Evolutionary conservation across 225 moss, liverwort and hornwort species (phyloP).

Genomic region (Polytrichum commune): DNA sequence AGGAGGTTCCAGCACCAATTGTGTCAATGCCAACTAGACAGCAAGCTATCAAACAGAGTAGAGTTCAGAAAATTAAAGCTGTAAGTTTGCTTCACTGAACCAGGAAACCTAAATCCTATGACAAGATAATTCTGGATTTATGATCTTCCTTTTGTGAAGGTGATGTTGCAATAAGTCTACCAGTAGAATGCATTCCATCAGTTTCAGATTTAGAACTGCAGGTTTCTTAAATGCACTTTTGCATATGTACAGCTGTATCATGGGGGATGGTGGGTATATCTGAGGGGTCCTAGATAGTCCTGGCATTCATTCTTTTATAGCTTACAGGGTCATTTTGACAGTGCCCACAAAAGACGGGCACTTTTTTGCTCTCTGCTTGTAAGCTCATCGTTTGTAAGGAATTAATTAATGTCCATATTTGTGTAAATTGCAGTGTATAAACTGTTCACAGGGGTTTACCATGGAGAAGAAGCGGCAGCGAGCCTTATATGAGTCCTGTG

Average conservation of each 20-base stretch:
- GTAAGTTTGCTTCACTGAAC: constrained; percentile 19
- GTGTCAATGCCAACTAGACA: constrained; percentile 14
- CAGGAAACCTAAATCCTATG: too few relatives aligned
- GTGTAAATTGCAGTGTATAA: constrained; percentile 28
- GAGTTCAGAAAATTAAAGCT: not conserved
- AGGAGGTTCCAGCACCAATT: constrained; percentile 19
- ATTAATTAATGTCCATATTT: not conserved
- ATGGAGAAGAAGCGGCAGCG: constrained; percentile 36
- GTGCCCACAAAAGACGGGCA: not conserved
- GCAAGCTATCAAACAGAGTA: not conserved
- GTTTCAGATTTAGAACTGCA: too few relatives aligned
- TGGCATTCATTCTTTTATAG: too few relatives aligned
- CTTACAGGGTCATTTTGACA: not conserved
- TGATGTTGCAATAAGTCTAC: too few relatives aligned
- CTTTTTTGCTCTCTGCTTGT: not conserved
- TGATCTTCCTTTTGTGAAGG: too few relatives aligned
- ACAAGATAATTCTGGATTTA: too few relatives aligned
- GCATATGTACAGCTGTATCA: too few relatives aligned
- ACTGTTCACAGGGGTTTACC: constrained; percentile 36
- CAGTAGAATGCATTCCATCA: too few relatives aligned
- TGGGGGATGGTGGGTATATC: too few relatives aligned
- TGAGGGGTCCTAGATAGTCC: too few relatives aligned
- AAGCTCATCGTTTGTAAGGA: not conserved
- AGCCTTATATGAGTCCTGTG: constrained; percentile 31
- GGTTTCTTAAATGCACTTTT: too few relatives aligned